Base-by-base conservation (phyloP, 176 grass and related monocot genomes). In the Hordeum marinum region DNA sequence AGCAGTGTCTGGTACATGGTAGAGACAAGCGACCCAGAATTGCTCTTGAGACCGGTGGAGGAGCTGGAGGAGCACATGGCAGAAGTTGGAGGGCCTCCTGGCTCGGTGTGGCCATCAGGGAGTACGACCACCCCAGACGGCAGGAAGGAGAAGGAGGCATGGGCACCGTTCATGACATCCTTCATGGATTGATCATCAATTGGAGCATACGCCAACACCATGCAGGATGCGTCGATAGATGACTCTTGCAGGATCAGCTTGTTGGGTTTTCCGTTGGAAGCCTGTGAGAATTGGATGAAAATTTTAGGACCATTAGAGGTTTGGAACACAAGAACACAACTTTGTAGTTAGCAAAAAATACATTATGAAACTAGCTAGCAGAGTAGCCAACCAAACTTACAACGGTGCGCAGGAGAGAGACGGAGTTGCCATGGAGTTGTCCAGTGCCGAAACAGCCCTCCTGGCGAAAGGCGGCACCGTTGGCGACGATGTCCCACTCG, bases 331-430 rank as follows among this genome's bases (percentile, higher is more conserved):
- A 5, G 8, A 21, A 21, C 34, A 24, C 35, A 57, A 57, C 52
- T 57, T 8, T 57, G 5, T 9, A 57, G 18, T 20, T 57, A 21
- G 8, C 17, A 57, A 55, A 55, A 55, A 55, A 50, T 17, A 50
- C 3, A 55, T 15, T 55, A 55, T 2, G 45, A 26, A 27, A 48
- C 23, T 45, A 73, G 70, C 29, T 29, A 29, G 29, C 7, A 73
- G n/a, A 45, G 40, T 45, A 72, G 69, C 39, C 70, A 26, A 73
- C 41, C 11, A 29, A 13, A 82, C 94, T 80, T 80, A 94, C 94
- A 9, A 12, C 68, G 48, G 85, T 66, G 7, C 86, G 77, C 18
- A 92, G 80, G 58, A 97, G n/a, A 18, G 88, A 92, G 79, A 92
- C 84, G 9, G 77, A 29, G 31, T 92, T 92, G 66, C 85, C 88